These are phyloP conservation scores for Cryptococcus sp. DNA, from an alignment of 1,284 basidiomycete genomes.

Conservation along the genomic window DNA sequence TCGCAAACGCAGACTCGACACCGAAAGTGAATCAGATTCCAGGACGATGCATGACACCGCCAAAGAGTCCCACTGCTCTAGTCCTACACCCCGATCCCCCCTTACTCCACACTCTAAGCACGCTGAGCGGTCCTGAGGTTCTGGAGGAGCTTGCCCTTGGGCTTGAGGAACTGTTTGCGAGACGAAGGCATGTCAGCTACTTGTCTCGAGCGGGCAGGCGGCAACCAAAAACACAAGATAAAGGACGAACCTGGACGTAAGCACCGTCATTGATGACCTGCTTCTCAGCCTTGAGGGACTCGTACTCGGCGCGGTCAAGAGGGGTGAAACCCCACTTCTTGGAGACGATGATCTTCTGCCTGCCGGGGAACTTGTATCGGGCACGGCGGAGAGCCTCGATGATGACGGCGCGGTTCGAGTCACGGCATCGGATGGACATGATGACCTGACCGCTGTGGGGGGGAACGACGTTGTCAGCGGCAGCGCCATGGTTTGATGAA, in stretches of 20 bases:
- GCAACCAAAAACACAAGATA: constrained; percentile 1
- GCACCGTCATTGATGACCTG: constrained; percentile 66
- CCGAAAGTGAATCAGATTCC: not conserved
- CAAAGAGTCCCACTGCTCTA: not conserved
- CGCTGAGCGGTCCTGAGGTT: constrained; percentile 81
- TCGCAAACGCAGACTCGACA: no score
- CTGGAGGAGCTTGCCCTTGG: constrained; percentile 74
- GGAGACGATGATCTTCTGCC: constrained; percentile 97
- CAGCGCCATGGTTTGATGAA: not conserved
- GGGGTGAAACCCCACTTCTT: constrained; percentile 99
- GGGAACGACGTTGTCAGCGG: constrained; percentile 1
- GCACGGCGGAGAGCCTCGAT: constrained; percentile 96
- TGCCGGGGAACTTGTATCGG: constrained; percentile 99
- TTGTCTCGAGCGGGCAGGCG: constrained; percentile 1
- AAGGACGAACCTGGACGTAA: constrained; percentile 58
- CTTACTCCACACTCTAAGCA: constrained; percentile 52
- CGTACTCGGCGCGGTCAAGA: constrained; percentile 86
- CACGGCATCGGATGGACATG: constrained; percentile 92
- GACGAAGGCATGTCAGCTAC: constrained; percentile 49
- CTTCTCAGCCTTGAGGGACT: constrained; percentile 83
- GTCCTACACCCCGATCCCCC: not conserved
- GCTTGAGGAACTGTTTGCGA: constrained; percentile 81
- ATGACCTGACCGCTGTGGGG: constrained; percentile 94
- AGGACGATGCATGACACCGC: not conserved
- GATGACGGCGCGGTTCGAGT: constrained; percentile 79